These are phyloP conservation scores for Halophytophthora polymorphica DNA, from an alignment of 352 stramenopile genomes.

Conservation along the genomic window DNA sequence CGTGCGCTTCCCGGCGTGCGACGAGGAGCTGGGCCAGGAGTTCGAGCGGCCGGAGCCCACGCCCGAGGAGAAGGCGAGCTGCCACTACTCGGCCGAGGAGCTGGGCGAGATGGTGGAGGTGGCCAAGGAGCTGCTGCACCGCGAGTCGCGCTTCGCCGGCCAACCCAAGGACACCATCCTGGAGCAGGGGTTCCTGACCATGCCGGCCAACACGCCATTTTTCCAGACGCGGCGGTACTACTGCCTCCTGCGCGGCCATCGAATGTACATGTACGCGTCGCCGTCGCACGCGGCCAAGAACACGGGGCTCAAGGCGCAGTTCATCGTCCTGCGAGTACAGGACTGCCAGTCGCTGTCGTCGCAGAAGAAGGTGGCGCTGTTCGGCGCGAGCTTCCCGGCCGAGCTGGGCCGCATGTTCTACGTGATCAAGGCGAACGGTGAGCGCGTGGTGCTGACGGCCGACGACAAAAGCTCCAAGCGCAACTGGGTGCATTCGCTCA, in stretches of 20 bases:
- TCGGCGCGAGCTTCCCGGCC: conserved; percentile 45
- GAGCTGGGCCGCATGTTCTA: conserved; percentile 62
- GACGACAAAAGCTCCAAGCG: conserved; percentile 42
- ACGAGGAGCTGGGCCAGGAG: conserved; percentile 30
- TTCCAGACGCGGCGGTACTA: conserved; percentile 67
- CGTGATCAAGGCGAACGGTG: conserved; percentile 62
- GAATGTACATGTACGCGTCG: conserved; percentile 46
- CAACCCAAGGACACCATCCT: conserved; percentile 63
- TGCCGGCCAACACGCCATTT: conserved; percentile 49
- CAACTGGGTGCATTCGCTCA: conserved; percentile 57
- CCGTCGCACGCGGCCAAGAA: conserved; percentile 46
- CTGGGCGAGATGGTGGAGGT: conserved; percentile 49
- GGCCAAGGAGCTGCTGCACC: conserved; percentile 44
- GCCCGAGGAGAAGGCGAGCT: conserved; percentile 45
- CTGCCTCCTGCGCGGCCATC: conserved; percentile 53
- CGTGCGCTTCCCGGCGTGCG: conserved; percentile 46
- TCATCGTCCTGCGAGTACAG: conserved; percentile 57
- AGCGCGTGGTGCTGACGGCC: conserved; percentile 54
- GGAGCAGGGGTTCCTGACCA: conserved; percentile 60
- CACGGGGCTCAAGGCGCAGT: conserved; percentile 37
- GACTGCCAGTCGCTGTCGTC: conserved; percentile 53
- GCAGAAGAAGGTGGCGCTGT: conserved; percentile 61
- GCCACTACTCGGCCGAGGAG: conserved; percentile 56
- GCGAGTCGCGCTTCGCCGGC: conserved; percentile 41
- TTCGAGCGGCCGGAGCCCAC: conserved; percentile 39